Percentiles rank a stretch among this genome's conserved stretches.
phyloP scores from a whole-genome alignment of 768 basidiomycete species.

The Plicaturopsis crispa region DNA sequence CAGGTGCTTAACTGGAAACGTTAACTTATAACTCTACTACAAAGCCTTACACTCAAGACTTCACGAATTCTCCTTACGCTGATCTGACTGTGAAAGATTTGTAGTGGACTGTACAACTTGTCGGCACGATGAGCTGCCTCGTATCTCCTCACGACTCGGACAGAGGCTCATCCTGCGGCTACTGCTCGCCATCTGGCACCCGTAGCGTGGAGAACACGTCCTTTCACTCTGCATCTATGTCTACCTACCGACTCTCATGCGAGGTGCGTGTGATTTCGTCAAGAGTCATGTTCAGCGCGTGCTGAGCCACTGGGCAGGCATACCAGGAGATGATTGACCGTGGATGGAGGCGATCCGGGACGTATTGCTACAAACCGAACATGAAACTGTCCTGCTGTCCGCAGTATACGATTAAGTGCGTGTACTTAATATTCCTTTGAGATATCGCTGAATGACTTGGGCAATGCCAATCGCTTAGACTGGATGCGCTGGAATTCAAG shows the following conservation, averaged over 20 bases:
- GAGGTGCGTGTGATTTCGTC: conserved; percentile 25
- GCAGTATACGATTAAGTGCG: conserved; percentile 87
- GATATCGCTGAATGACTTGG: background rate
- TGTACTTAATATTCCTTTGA: conserved; percentile 8
- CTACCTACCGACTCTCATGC: conserved; percentile 46
- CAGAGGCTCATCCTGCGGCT: conserved; percentile 51
- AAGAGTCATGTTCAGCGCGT: background rate
- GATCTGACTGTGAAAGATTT: too few species aligned
- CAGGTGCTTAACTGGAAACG: too few species aligned
- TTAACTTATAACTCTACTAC: too few species aligned
- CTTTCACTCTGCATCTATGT: conserved; percentile 39
- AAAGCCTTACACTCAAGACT: too few species aligned
- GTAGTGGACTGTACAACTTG: too few species aligned
- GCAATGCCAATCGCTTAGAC: too few species aligned
- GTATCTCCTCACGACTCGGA: too few species aligned
- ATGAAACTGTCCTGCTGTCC: conserved; percentile 81
- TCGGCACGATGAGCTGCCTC: too few species aligned
- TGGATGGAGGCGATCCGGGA: conserved; percentile 80
- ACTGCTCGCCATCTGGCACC: conserved; percentile 52
- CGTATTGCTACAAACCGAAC: conserved; percentile 85
- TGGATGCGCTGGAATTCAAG: conserved; percentile 60
- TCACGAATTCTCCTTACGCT: too few species aligned
- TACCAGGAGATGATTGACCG: conserved; percentile 82
- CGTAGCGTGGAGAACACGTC: conserved; percentile 34
- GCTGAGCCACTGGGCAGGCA: conserved; percentile 29